These are phyloP conservation scores for Penicillium nucicola DNA, from an alignment of 495 filamentous ascomycete genomes.

Conservation along the genomic window DNA sequence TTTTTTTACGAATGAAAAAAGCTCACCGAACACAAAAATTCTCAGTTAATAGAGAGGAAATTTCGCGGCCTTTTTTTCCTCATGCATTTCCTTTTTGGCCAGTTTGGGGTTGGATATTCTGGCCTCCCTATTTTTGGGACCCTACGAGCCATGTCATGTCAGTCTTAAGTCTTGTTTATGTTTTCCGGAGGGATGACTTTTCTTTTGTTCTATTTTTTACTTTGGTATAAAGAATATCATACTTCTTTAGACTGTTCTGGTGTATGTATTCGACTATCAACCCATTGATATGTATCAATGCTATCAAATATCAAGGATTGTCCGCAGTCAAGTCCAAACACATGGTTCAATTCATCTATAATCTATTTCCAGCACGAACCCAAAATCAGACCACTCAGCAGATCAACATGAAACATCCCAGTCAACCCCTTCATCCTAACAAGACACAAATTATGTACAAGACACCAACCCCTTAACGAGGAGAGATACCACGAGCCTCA, in stretches of 20 bases:
- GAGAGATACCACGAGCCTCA: constrained; percentile 41
- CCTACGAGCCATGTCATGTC: constrained; percentile 40
- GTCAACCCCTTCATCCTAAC: background rate
- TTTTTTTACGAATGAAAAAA: constrained; percentile 22
- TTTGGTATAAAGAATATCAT: constrained; percentile 21
- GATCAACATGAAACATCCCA: background rate
- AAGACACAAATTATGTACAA: constrained; percentile 3
- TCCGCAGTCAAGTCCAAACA: background rate
- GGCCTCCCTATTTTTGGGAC: constrained; percentile 25
- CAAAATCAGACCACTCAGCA: background rate
- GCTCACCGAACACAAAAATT: constrained; percentile 23
- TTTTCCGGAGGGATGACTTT: constrained; percentile 21
- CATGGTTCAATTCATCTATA: background rate
- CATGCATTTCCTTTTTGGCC: constrained; percentile 21
- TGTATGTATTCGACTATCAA: background rate
- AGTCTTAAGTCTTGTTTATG: constrained; percentile 22
- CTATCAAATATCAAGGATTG: too few species aligned
- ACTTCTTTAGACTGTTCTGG: constrained; percentile 13
- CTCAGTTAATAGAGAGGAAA: constrained; percentile 27
- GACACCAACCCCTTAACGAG: constrained; percentile 15
- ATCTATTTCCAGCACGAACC: constrained; percentile 7
- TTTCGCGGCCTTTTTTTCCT: constrained; percentile 21
- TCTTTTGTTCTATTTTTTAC: constrained; percentile 14
- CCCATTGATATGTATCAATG: too few species aligned
- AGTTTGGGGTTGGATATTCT: constrained; percentile 26